Evolutionary conservation across 2,329 filamentous ascomycete genomes (phyloP).

Genomic region (Microthyrium microscopicum): DNA sequence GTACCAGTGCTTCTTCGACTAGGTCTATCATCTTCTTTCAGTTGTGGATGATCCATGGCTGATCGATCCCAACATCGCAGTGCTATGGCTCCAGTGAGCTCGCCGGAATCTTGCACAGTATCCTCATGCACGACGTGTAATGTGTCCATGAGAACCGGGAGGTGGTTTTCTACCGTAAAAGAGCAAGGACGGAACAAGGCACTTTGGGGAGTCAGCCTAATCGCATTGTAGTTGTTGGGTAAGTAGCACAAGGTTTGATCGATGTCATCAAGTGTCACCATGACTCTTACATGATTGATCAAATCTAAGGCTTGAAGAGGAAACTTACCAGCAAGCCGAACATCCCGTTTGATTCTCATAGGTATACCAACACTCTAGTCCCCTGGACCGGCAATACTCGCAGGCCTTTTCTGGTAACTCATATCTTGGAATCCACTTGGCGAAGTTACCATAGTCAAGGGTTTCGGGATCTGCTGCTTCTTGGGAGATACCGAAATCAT

Average conservation of each 20-base stretch:
- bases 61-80: conserved; percentile 21
- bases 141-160: conserved; percentile 26
- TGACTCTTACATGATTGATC: too few species aligned
- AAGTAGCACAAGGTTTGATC: too few species aligned
- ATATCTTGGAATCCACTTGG: conserved; percentile 30
- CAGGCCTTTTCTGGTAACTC: conserved; percentile 28
- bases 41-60: conserved; percentile 18
- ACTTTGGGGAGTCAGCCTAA: too few species aligned
- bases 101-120: conserved; percentile 16
- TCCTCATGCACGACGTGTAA: conserved; percentile 30
- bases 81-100: conserved; percentile 17
- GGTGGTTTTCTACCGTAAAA: conserved; percentile 20
- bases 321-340: conserved; percentile 31
- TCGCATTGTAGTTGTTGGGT: too few species aligned
- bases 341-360: conserved; percentile 24
- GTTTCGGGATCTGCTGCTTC: conserved; percentile 8
- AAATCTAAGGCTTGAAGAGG: too few species aligned
- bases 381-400: conserved; percentile 29
- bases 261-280: too few species aligned
- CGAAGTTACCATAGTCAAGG: conserved; percentile 25
- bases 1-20: conserved; percentile 47
- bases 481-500: conserved; percentile 67
- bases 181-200: conserved; percentile 32
- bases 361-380: conserved; percentile 31
- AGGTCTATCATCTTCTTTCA: conserved; percentile 16